Base-by-base conservation (phyloP, 352 stramenopile genomes). In the Phytophthora tubulina region DNA sequence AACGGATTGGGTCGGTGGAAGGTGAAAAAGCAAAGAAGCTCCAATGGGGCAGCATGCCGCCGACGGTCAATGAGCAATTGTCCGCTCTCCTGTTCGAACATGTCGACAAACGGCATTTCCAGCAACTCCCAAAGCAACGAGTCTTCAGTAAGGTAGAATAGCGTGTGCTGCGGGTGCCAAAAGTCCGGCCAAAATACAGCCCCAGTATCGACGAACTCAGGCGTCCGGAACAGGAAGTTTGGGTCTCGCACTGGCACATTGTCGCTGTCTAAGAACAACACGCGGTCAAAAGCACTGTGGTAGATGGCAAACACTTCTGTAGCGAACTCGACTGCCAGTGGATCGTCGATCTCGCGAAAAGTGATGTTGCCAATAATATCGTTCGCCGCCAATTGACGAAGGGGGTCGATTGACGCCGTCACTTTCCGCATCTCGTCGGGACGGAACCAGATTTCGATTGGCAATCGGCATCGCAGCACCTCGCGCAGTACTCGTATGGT, bases 81-180 rank as follows among this genome's bases (percentile, higher is more conserved):
- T 2, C 81, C 82, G 50, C 80, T 88, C 49, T 90, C 82, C 65
- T 90, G 82, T 63, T 89, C 82, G 46, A 89, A 89, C 82, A 88
- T 88, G 64, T 84, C 68, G 11, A 87, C 76, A 33, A 80, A 85
- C 4, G 66, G 55, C 42, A 88, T 38, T 8, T 66, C 70, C 21
- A 90, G 67, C 55, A 86, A 44, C 30, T 84, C 71, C 82, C 82
- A 90, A 17, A 90, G 45, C 15, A 87, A 58, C 41, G 74, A 85
- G n/a, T 77, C 38, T 30, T 75, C 60, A 36, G 80, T 66, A 21
- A 90, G 65, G 58, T 87, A 85, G 68, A 90, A 90, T 27, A 87
- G 65, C 11, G 82, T 82, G 59, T 84, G 71, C 31, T 39, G 58
- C n/a, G 65, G 65, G 33, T 73, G 65, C 65, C 65, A 73, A 45